phyloP scores from a whole-genome alignment of 495 filamentous ascomycete genomes.

The Lepraria neglecta region DNA sequence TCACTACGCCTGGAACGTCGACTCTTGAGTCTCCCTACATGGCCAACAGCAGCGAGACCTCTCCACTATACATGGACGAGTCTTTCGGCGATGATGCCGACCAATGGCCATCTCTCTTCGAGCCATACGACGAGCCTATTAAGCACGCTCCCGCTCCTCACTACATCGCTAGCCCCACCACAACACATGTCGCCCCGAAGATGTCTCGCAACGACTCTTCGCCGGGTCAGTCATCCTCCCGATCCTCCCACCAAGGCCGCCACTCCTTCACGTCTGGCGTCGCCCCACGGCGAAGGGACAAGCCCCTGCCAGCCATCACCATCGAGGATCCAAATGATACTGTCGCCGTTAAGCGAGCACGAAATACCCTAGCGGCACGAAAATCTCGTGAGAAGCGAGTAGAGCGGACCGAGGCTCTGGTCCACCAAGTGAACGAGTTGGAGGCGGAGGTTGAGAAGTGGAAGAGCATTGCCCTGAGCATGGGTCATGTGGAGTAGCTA shows the following conservation, averaged over 20 bases:
- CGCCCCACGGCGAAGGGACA: constrained; percentile 61
- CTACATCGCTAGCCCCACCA: constrained; percentile 35
- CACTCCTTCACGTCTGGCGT: constrained; percentile 68
- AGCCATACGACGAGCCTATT: constrained; percentile 32
- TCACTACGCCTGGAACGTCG: constrained; percentile 75
- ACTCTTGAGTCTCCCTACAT: constrained; percentile 60
- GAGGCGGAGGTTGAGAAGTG: constrained; percentile 30
- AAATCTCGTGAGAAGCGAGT: constrained; percentile 86
- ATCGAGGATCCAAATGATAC: constrained; percentile 66
- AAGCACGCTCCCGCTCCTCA: constrained; percentile 35
- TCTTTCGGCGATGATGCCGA: constrained; percentile 58
- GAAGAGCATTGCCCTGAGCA: constrained; percentile 23
- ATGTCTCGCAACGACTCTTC: constrained; percentile 40
- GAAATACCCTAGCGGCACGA: constrained; percentile 91
- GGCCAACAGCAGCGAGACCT: constrained; percentile 63
- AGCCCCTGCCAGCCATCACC: constrained; percentile 72
- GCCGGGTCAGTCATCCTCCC: constrained; percentile 40
- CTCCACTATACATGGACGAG: constrained; percentile 55
- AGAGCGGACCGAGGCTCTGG: constrained; percentile 58
- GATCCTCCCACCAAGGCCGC: constrained; percentile 33
- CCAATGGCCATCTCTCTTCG: constrained; percentile 32
- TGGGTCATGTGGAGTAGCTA: constrained; percentile 32
- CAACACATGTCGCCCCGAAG: constrained; percentile 32
- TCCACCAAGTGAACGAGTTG: constrained; percentile 43
- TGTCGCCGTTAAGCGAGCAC: constrained; percentile 81